Evolutionary conservation across 805 yeast genomes (phyloP).

Genomic region (Spathaspora gorwiae): DNA sequence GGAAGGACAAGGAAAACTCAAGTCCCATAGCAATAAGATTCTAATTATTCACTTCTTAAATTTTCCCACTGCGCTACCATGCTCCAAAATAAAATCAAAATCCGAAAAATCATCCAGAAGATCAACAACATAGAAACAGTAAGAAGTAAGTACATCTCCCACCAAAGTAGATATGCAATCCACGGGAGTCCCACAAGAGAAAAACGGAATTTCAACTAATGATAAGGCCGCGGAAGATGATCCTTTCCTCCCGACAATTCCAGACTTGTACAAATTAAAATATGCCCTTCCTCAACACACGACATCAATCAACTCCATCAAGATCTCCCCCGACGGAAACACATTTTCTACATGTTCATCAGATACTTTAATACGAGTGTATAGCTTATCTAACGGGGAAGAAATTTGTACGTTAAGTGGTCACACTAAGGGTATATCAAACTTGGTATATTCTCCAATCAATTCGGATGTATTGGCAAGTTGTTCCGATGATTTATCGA

Average conservation of each 20-base stretch:
- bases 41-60: too few relatives aligned
- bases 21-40: too few relatives aligned
- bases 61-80: too few relatives aligned
- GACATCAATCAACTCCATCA: conserved; percentile 39
- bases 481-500: conserved; percentile 80
- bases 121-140: too few relatives aligned
- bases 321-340: conserved; percentile 58
- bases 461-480: conserved; percentile 70
- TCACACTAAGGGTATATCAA: conserved; percentile 70
- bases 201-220: not conserved
- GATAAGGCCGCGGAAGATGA: not conserved
- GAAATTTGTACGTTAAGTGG: conserved; percentile 40
- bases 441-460: conserved; percentile 68
- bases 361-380: conserved; percentile 23
- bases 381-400: conserved; percentile 20
- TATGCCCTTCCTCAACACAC: not conserved
- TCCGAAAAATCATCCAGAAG: too few relatives aligned
- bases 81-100: too few relatives aligned
- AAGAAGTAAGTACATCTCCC: too few relatives aligned
- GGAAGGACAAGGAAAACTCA: too few relatives aligned
- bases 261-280: not conserved
- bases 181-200: too few relatives aligned
- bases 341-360: conserved; percentile 50
- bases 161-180: too few relatives aligned
- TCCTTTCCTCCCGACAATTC: not conserved